A percentile compares a stretch with the other conserved stretches of the same genome.
Evolutionary conservation across 2,329 filamentous ascomycete genomes (phyloP).

Genomic region (Elsinoe perseae): DNA sequence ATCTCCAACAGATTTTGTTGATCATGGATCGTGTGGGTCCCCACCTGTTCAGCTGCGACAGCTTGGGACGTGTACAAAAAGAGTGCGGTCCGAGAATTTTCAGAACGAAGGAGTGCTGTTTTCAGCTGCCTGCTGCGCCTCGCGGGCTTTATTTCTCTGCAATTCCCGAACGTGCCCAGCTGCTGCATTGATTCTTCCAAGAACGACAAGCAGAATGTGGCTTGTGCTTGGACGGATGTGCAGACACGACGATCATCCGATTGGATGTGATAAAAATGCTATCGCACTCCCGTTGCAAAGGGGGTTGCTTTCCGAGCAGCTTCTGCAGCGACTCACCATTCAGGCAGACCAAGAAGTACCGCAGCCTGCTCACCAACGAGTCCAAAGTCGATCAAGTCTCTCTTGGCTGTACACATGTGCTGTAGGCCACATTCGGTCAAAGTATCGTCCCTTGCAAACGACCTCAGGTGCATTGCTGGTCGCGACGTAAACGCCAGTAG

Average conservation of each 20-base stretch:
- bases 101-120: neutral
- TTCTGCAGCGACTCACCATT: too few species aligned
- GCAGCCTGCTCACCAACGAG: neutral
- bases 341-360: neutral
- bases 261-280: neutral
- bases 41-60: neutral
- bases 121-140: slow-evolving; percentile 1
- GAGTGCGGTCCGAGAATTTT: neutral
- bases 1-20: neutral
- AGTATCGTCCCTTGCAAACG: neutral
- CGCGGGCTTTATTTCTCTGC: neutral
- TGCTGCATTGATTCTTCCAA: neutral
- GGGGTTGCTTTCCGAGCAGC: too few species aligned
- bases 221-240: neutral
- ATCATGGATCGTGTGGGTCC: slow-evolving; percentile 1
- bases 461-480: slow-evolving; percentile 17
- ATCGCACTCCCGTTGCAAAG: too few species aligned
- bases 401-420: neutral
- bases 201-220: neutral
- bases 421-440: neutral
- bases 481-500: slow-evolving; percentile 19
- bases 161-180: neutral
- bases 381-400: neutral
- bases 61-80: neutral
- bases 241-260: neutral